A percentile compares a stretch with the other conserved stretches of the same genome.
Evolutionary conservation across 2,329 filamentous ascomycete species (phyloP).

Genomic region (Sporothrix sp.): DNA sequence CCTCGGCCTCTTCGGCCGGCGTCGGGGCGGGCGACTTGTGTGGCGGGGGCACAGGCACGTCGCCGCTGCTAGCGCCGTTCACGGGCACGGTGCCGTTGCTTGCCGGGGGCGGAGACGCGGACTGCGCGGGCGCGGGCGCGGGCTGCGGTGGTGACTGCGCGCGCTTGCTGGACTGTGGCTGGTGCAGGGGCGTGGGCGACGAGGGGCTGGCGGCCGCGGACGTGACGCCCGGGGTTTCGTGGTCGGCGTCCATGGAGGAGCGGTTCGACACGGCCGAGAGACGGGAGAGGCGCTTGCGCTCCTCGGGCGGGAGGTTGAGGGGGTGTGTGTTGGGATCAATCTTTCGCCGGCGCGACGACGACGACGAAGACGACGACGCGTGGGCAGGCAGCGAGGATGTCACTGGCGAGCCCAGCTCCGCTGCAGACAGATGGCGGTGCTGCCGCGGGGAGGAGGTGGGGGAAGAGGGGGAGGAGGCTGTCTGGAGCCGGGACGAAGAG

Average conservation of each 20-base stretch:
- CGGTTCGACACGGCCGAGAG: slow-evolving; percentile 54
- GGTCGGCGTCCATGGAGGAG: slow-evolving; percentile 69
- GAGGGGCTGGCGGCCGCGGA: slow-evolving; percentile 33
- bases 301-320: slow-evolving; percentile 80
- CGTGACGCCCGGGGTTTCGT: slow-evolving; percentile 42
- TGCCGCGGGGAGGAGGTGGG: not conserved
- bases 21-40: slow-evolving; percentile 57
- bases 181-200: slow-evolving; percentile 26
- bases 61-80: slow-evolving; percentile 32
- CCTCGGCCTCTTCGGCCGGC: slow-evolving; percentile 70
- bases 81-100: slow-evolving; percentile 37
- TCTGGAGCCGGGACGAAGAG: slow-evolving; percentile 1
- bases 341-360: slow-evolving; percentile 41
- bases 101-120: not conserved
- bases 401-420: not conserved
- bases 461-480: slow-evolving; percentile 1
- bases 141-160: slow-evolving; percentile 25
- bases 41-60: slow-evolving; percentile 56
- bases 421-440: not conserved
- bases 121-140: slow-evolving; percentile 20
- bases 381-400: slow-evolving; percentile 3
- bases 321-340: slow-evolving; percentile 68
- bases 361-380: slow-evolving; percentile 30
- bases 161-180: slow-evolving; percentile 16
- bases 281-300: slow-evolving; percentile 66